Base-by-base conservation (phyloP, 768 basidiomycete species). In the Leucosporidium creatinivorum region DNA sequence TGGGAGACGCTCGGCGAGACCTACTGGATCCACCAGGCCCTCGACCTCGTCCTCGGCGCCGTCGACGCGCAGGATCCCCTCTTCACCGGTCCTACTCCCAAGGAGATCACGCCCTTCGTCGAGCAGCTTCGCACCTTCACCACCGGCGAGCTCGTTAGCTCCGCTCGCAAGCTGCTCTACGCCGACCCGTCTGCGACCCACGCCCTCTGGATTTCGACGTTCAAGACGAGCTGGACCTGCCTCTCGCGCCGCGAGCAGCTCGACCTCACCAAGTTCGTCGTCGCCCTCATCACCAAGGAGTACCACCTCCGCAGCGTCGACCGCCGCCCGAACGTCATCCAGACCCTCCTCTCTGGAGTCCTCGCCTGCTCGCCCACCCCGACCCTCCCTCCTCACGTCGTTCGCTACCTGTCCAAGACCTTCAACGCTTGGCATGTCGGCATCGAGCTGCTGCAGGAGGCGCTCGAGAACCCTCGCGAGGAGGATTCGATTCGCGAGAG, bases 371-470 rank as follows among this genome's bases (percentile, higher is more conserved):
- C 82, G 12, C 91, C 93, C 8, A 84, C 89, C 0, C 69, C 68
- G 49, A 86, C 85, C 36, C 82, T 99, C 3, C 96, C 96, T 12
- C 93, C 96, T 17, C 89, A 94, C 74, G 85, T 99, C 47, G 84
- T 97, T 73, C 97, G 97, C 77, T 99, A 93, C 77, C 86, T 98
- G 44, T 91, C 90, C 23, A 96, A 97, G 79, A 91, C 91, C 0
- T 99, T 89, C 78, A 87, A 91, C 49, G 89, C 90, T n/a, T 98
- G 94, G 93, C 89, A 96, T 77, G 84, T 88, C 58, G 86, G 86
- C 5, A 79, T 94, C 65, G 93, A 97, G 77, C 85, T 94, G 39
- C 83, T 99, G 5, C 86, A 87, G 70, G 80, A 83, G 33, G 87
- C 89, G n/a, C 80, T 93, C 68, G 89, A 92, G 48, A 80, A 85